phyloP scores from a whole-genome alignment of 768 basidiomycete genomes.

The Pisolithus marmoratus region DNA sequence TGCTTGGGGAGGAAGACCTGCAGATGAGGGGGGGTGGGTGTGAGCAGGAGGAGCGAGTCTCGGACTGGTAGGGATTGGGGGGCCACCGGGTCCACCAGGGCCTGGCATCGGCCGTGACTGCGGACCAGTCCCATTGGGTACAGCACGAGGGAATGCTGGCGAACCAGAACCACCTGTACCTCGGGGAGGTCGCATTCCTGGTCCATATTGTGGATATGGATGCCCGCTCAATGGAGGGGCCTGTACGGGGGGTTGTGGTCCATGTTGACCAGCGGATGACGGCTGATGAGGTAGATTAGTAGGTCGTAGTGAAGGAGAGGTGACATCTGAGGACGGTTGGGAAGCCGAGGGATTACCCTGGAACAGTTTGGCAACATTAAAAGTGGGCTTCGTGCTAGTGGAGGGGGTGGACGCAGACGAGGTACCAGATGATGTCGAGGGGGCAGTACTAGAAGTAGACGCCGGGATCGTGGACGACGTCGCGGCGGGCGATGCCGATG shows the following conservation, averaged over 20 bases:
- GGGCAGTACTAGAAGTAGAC: not conserved
- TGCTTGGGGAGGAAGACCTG: constrained; percentile 45
- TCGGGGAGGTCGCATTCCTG: constrained; percentile 40
- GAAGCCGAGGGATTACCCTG: constrained; percentile 35
- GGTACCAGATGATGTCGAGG: constrained; percentile 28
- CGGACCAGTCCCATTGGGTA: constrained; percentile 52
- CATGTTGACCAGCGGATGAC: constrained; percentile 32
- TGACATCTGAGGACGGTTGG: constrained; percentile 46
- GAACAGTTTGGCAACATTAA: constrained; percentile 36
- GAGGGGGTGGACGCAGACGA: constrained; percentile 19
- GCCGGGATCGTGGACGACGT: constrained; percentile 24
- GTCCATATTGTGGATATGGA: constrained; percentile 44
- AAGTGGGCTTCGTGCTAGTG: constrained; percentile 20
- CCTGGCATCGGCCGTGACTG: constrained; percentile 43
- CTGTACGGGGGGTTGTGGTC: constrained; percentile 32
- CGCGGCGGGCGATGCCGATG: constrained; percentile 28
- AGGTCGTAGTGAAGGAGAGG: constrained; percentile 53
- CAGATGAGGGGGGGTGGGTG: constrained; percentile 47
- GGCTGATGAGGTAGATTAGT: constrained; percentile 46
- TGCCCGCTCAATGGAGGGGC: constrained; percentile 40
- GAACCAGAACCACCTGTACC: constrained; percentile 57
- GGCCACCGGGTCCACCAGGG: constrained; percentile 49
- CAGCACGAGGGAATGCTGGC: constrained; percentile 56
- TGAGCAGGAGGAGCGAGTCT: constrained; percentile 56
- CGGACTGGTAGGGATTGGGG: constrained; percentile 55